phyloP scores from a whole-genome alignment of 2,329 filamentous ascomycete species.

The Dothideomycetes sp. region DNA sequence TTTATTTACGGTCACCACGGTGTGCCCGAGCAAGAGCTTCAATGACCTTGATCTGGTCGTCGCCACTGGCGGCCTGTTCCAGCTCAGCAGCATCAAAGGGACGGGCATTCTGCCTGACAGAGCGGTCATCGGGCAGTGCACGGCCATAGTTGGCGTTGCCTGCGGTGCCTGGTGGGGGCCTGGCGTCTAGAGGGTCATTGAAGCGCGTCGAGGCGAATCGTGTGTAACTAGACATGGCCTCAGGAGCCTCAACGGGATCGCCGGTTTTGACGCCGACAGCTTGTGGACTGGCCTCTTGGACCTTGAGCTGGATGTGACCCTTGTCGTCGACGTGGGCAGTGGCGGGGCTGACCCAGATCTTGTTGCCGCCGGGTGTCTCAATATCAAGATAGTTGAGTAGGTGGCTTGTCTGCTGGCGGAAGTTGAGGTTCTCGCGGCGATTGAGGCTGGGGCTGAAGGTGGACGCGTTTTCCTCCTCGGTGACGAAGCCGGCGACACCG shows the following conservation, averaged over 20 bases:
- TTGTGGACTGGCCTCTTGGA: constrained; percentile 19
- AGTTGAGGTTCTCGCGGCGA: constrained; percentile 27
- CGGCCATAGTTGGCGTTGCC: not conserved
- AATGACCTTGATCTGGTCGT: not conserved
- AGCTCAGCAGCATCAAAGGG: not conserved
- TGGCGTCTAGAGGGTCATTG: not conserved
- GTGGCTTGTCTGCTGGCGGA: constrained; percentile 19
- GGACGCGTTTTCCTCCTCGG: constrained; percentile 15
- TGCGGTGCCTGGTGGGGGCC: not conserved
- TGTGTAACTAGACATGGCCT: not conserved
- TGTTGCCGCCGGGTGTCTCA: constrained; percentile 38
- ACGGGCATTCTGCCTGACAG: too few species aligned
- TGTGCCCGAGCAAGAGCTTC: not conserved
- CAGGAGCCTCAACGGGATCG: not conserved
- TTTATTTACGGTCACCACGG: not conserved
- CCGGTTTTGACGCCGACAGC: constrained; percentile 21
- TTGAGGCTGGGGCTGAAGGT: constrained; percentile 5
- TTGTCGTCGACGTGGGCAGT: constrained; percentile 34
- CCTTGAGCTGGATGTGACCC: constrained; percentile 30
- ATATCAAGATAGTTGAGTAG: constrained; percentile 33
- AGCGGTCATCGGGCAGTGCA: not conserved
- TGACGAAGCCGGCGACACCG: constrained; percentile 34
- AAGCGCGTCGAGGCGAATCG: not conserved
- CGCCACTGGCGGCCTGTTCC: not conserved
- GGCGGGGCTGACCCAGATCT: constrained; percentile 39